Evolutionary conservation across 2,329 filamentous ascomycete genomes (phyloP), one percentile per base, ranked within the genome.

Genomic region (Fusarium graminum): DNA sequence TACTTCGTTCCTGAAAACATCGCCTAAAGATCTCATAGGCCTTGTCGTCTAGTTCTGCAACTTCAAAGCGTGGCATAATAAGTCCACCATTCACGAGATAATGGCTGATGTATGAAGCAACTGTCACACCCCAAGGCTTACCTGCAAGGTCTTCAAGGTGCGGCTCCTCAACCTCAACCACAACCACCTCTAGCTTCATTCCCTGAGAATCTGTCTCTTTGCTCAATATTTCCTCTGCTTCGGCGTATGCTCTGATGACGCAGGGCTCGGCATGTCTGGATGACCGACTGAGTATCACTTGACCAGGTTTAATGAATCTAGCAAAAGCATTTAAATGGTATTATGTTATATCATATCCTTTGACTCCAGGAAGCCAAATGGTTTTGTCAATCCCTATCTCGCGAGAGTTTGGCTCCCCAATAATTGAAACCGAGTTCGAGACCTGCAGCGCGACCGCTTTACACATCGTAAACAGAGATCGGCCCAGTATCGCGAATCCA

Each of bases 401-500:
- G 56, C 9, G 52, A 49, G 11, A 67, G 50, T 26, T 68, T 74
- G 3, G 47, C 46, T 0, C 74, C 74, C 74, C 74, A 76, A 40
- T 69, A 67, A 26, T 76, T 76, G 52, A 76, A 76, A 41, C 68
- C 73, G 13, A 68, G 65, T 19, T 69, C 63, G 12, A 75, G 52
- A 7, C 69, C 74, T 4, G 55, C 42, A 13, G 58, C 50, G 3
- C 32, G 40, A 4, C 50, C 52, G 17, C 54, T 43, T 7, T 13
- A 2, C 13, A 25, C 41, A 3, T 51, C 41, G 32, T 61, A 47
- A 10, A 71, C 70, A 49, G 74, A 68, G 1, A 71, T 58, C 0
- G 74, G 71, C 4, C 67, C 74, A 38, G 71, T 66, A 52, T 76
- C 74, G 7, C 74, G 69, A 40, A 74, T 65, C 74, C 74, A 76